Base-by-base conservation (phyloP, 2,329 filamentous ascomycete genomes). In the Sarocladium kiliense region DNA sequence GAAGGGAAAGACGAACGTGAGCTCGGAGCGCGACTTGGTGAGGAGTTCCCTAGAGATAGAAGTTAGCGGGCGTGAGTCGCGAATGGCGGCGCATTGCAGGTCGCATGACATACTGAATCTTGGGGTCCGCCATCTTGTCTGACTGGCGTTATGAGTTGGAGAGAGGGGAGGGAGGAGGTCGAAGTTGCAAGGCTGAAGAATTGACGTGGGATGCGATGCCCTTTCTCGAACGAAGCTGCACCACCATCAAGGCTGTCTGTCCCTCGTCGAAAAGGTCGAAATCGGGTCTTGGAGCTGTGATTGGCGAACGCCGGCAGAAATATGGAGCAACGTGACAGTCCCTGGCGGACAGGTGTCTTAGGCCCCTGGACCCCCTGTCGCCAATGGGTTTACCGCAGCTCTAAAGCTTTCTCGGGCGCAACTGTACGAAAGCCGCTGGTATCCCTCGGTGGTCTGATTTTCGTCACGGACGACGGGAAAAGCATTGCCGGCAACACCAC, bases 21-120 rank as follows among this genome's bases (percentile, higher is more conserved):
- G 87, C 71, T 97, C 92, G 67, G 81, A 85, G 74, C 91, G 89
- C 62, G 90, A 86, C 81, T 96, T 96, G 71, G 83, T 86, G 62
- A 95, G 84, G 66, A 96, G 85, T 73, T 96, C 91, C 75, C 91
- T 95, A 70, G 58, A 7, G 57, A 53, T 41, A 11, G 23, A 25
- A 51, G 62, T 74, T 66, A 75, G 69, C 47, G 16, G 26, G 26
- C 26, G 44, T 25, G 44, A 25, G 41, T 25, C 6, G 44, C 44
- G 23, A 32, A 12, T 30, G 44, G 26, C 27, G 23, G 44, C 23
- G 44, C 23, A 32, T 49, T 27, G 44, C 3, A 21, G 30, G n/a
- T 21, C 47, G 47, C 47, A 36, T 56, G 56, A 70, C 82, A 62
- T 73, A 89, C 87, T 89, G 85, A 56, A 89, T 88, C 77, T 89